A percentile compares a stretch with the other conserved stretches of the same genome.
Conservation (phyloP, 2,329 filamentous ascomycete genomes). For the Aspergillus sp. region DNA sequence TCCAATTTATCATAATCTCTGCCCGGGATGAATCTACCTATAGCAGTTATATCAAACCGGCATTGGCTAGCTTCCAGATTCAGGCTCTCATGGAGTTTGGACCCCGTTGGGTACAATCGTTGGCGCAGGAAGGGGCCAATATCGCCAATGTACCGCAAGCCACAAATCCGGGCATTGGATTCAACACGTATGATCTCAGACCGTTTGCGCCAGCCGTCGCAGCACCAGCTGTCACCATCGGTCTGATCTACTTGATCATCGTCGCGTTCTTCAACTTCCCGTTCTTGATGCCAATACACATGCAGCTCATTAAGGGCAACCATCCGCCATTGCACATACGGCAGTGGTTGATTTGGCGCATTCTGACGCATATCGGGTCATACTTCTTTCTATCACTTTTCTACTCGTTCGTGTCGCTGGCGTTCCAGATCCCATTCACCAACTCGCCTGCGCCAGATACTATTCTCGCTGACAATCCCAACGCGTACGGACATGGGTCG, state of each 20-base stretch:
- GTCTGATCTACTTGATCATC: constrained; percentile 62
- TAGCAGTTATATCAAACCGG: constrained; percentile 48
- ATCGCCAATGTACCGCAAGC: constrained; percentile 47
- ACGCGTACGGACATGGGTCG: constrained; percentile 51
- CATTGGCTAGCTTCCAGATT: constrained; percentile 43
- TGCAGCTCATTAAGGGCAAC: constrained; percentile 48
- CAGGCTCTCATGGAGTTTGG: constrained; percentile 46
- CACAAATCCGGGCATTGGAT: constrained; percentile 51
- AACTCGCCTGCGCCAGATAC: constrained; percentile 42
- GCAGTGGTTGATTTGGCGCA: constrained; percentile 55
- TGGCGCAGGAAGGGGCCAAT: constrained; percentile 33
- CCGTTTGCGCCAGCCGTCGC: constrained; percentile 51
- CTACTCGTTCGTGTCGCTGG: constrained; percentile 58
- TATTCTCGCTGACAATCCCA: constrained; percentile 41
- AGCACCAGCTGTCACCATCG: constrained; percentile 55
- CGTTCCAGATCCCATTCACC: constrained; percentile 58
- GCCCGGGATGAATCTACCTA: constrained; percentile 52
- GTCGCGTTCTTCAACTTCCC: constrained; percentile 60
- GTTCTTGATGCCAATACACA: constrained; percentile 59
- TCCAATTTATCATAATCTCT: constrained; percentile 51
- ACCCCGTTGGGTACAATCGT: constrained; percentile 29
- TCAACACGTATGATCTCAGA: constrained; percentile 51
- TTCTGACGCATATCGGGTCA: constrained; percentile 48
- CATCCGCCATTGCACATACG: constrained; percentile 54
- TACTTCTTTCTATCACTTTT: constrained; percentile 58